Evolutionary conservation across 805 yeast genomes (phyloP), one percentile per base, ranked within the genome.

Genomic region (Scheffersomyces amazonensis): DNA sequence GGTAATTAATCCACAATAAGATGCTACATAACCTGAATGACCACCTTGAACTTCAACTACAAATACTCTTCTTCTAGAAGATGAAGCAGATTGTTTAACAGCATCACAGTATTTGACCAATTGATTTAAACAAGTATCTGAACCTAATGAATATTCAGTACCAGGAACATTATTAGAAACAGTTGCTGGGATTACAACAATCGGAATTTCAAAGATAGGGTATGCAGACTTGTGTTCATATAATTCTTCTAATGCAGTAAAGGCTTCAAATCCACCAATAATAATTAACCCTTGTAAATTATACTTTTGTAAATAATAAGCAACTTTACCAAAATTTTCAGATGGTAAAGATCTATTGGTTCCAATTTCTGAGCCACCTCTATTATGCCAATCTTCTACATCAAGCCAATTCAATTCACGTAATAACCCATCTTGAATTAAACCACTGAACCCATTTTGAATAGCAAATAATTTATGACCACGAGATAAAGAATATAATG

Each of bases 31-130:
- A 35, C 95, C 95, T 18, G 87, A 81, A 61, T 85, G 80, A 38
- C 95, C 95, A 53, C 95, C 95, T 66, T 85, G 95, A 21, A 81
- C 84, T 54, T 85, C 95, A 43, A 85, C 86, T 24, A 85, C 87
- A 53, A 85, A 85, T 12, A 81, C 84, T 60, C 93, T 73, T 52
- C 84, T 77, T 71, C 91, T 74, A 1, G 89, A 76, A 13, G 90
- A 83, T 12, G 87, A 75, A 9, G 95, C 93, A 23, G 83, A 75
- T 60, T 85, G 90, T 52, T 83, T 82, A 34, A 84, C 78, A n/a
- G 81, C 78, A 55, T 83, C 91, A 70, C 89, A 83, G 60, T 84
- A 83, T 39, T 78, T 72, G 59, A 82, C 78, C 54, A 83, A 66
- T 28, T 81, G 72, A 57, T 83, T 84, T 56, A 83, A 65, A 61